A percentile compares a stretch with the other conserved stretches of the same genome.
Conservation (phyloP, 2,329 filamentous ascomycete species). For the Neofusicoccum umdonicola region DNA sequence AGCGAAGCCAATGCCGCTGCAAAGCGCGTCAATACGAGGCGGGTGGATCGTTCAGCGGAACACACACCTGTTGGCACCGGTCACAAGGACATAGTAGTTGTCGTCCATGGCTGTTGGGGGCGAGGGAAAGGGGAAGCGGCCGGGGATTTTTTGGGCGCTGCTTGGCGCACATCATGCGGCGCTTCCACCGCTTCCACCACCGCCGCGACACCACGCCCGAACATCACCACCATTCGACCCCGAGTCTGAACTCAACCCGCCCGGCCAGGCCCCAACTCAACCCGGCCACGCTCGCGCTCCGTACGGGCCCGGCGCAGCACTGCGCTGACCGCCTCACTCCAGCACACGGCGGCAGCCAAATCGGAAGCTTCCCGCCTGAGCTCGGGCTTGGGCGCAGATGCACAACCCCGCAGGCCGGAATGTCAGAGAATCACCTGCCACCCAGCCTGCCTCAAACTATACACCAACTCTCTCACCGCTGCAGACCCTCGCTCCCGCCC, state of each 20-base stretch:
- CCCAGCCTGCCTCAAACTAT: neutral
- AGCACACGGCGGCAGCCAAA: neutral
- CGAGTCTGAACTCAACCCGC: no score
- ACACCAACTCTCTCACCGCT: neutral
- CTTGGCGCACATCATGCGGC: neutral
- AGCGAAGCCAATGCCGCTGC: constrained; percentile 80
- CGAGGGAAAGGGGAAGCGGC: neutral
- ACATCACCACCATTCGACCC: neutral
- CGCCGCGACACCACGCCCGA: neutral
- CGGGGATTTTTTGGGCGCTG: neutral
- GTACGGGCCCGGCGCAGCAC: neutral
- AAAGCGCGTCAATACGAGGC: neutral
- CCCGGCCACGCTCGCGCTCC: no score
- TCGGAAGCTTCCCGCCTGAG: neutral
- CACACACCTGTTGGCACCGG: constrained; percentile 77
- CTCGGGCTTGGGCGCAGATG: neutral
- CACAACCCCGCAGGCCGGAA: neutral
- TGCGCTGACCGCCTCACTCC: neutral
- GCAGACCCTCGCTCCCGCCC: neutral
- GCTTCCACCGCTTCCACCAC: neutral
- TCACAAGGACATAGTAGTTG: constrained; percentile 64
- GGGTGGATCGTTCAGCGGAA: neutral
- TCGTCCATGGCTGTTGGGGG: constrained; percentile 5
- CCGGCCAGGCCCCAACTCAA: no score
- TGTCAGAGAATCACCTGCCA: neutral